Conservation (phyloP, 2,329 filamentous ascomycete genomes). For the Fusarium multiceps region DNA sequence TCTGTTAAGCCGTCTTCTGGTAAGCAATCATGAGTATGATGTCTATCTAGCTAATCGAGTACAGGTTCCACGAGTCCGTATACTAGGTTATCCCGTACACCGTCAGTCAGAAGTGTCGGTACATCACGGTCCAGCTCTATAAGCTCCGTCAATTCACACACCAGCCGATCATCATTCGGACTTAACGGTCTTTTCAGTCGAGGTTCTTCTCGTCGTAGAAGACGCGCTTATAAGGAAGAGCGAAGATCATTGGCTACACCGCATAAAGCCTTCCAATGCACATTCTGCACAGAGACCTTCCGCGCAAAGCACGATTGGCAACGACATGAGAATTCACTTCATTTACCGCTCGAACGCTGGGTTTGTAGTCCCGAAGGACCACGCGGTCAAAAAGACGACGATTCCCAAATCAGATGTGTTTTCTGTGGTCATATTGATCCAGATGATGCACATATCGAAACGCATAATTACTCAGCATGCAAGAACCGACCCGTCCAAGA, state of each 20-base stretch:
- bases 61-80: constrained; percentile 35
- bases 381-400: constrained; percentile 52
- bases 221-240: constrained; percentile 36
- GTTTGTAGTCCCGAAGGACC: constrained; percentile 54
- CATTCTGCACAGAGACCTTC: constrained; percentile 59
- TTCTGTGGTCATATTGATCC: constrained; percentile 53
- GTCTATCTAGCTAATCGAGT: background rate
- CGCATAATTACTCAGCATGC: constrained; percentile 57
- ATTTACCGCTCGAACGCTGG: constrained; percentile 59
- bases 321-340: constrained; percentile 61
- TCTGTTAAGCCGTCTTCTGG: constrained; percentile 33
- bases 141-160: constrained; percentile 36
- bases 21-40: rapidly evolving
- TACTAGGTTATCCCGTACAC: constrained; percentile 22
- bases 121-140: constrained; percentile 33
- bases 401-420: constrained; percentile 46
- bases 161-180: constrained; percentile 25
- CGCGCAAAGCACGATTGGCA: constrained; percentile 60
- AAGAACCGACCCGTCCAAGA: constrained; percentile 60
- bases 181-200: constrained; percentile 32
- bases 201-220: constrained; percentile 26
- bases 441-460: constrained; percentile 49
- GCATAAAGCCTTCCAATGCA: constrained; percentile 53
- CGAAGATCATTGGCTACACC: constrained; percentile 18
- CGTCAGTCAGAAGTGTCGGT: constrained; percentile 27